Percentiles rank a stretch among this genome's conserved stretches.
Conservation (phyloP, 2,329 filamentous ascomycete species). For the Fusarium chaquense region DNA sequence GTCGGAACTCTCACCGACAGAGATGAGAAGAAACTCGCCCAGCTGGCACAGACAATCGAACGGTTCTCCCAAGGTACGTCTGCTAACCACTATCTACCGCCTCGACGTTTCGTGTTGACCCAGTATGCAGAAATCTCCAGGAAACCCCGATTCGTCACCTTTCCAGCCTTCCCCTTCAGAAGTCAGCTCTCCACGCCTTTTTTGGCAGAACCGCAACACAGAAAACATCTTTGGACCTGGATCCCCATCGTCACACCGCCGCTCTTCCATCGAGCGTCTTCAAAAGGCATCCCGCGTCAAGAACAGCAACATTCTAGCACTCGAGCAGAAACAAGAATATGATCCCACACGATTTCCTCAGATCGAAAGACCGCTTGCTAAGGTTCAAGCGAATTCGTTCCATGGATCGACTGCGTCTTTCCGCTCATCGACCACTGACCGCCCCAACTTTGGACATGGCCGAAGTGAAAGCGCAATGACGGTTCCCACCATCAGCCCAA, state of each 20-base stretch:
- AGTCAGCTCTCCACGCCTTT: constrained; percentile 81
- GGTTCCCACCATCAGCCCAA: constrained; percentile 69
- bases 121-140: constrained; percentile 70
- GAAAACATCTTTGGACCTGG: constrained; percentile 77
- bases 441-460: constrained; percentile 59
- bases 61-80: constrained; percentile 54
- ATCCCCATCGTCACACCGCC: constrained; percentile 78
- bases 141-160: constrained; percentile 81
- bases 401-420: constrained; percentile 66
- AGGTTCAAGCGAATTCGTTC: constrained; percentile 79
- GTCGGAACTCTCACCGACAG: constrained; percentile 88
- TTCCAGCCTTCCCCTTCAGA: constrained; percentile 86
- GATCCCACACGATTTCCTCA: constrained; percentile 82
- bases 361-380: constrained; percentile 84
- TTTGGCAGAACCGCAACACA: constrained; percentile 86
- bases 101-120: constrained; percentile 49
- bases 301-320: constrained; percentile 97
- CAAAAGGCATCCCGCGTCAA: constrained; percentile 95
- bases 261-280: constrained; percentile 93
- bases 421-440: constrained; percentile 61
- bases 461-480: constrained; percentile 67
- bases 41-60: constrained; percentile 86
- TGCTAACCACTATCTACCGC: constrained; percentile 11
- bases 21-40: constrained; percentile 90
- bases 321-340: constrained; percentile 93